These are phyloP conservation scores for Kernera saxatilis DNA, from an alignment of 345 rosid genomes.

Conservation along the genomic window DNA sequence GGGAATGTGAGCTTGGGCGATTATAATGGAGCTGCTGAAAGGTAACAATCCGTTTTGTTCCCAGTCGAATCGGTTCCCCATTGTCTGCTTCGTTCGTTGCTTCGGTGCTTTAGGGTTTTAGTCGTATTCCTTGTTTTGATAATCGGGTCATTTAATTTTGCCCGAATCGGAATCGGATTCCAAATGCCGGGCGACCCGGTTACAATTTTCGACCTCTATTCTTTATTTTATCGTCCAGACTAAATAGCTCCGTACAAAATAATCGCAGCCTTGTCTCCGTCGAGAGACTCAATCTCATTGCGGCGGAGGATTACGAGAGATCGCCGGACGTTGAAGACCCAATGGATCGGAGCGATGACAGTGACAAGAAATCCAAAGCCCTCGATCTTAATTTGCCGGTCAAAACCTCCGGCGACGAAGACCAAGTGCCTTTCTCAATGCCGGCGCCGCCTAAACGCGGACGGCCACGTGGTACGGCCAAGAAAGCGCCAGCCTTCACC, in stretches of 20 bases:
- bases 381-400: conserved; percentile 30
- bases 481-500: conserved; percentile 24
- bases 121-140: conserved; percentile 14
- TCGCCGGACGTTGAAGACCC: conserved; percentile 19
- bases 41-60: conserved; percentile 39
- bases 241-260: not conserved
- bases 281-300: conserved; percentile 35
- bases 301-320: conserved; percentile 31
- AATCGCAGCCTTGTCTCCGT: conserved; percentile 43
- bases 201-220: conserved; percentile 13
- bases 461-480: conserved; percentile 38
- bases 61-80: conserved; percentile 21
- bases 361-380: conserved; percentile 30
- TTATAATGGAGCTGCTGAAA: conserved; percentile 49
- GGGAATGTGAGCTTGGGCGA: conserved; percentile 66
- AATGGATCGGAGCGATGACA: conserved; percentile 14
- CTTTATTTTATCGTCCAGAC: conserved; percentile 8
- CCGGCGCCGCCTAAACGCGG: conserved; percentile 28
- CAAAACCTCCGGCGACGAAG: conserved; percentile 5
- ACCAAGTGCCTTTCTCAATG: not conserved
- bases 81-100: conserved; percentile 9
- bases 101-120: conserved; percentile 48
- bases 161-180: conserved; percentile 14
- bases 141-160: conserved; percentile 33
- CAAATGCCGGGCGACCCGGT: conserved; percentile 19